Base-by-base conservation (phyloP, 495 filamentous ascomycete genomes). In the Clavariopsis aquatica region DNA sequence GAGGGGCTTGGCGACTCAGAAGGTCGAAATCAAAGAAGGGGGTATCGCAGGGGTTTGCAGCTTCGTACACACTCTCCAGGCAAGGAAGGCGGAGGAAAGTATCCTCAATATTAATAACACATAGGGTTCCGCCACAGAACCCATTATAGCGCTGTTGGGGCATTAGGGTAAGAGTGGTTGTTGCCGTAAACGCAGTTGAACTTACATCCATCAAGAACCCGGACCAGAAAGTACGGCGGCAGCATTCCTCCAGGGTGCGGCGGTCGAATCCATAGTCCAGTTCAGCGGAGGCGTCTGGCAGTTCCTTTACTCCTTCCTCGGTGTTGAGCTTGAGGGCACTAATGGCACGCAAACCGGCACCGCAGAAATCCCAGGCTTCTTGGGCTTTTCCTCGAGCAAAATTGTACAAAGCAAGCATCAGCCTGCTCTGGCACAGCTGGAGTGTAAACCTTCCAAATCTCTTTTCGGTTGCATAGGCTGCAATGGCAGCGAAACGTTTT, bases 171-270 rank as follows among this genome's bases (percentile, higher is more conserved):
- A 59, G 43, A 41, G 62, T 62, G 31, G 62, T 69, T 27, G 67
- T 58, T 45, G 57, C 27, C 23, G 55, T 55, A 51, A 22, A 71
- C 23, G 36, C 9, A 57, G 47, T 47, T 26, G 29, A 68, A 75
- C 81, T 78, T 70, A 83, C 82, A 67, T 89, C 86, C 67, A 85
- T 76, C 55, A 88, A 59, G 63, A 84, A 89, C 29, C 81, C 79
- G 15, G 83, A 81, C 87, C 87, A 90, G 70, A 89, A 89, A 0
- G 85, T 88, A 52, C 87, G 77, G 34, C 86, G 79, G 45, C 84
- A 80, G 70, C 85, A 87, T 73, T 91, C 88, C 8, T 82, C 80
- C 70, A 86, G 78, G 15, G 81, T 83, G 56, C 78, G 72, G 49
- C 80, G 80, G 58, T 82, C 81, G 31, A 88, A 71, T 7, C 82